Percentiles rank a stretch among this genome's conserved stretches.
Conservation (phyloP, 768 basidiomycete species). For the Macrolepiota albuminosa region DNA sequence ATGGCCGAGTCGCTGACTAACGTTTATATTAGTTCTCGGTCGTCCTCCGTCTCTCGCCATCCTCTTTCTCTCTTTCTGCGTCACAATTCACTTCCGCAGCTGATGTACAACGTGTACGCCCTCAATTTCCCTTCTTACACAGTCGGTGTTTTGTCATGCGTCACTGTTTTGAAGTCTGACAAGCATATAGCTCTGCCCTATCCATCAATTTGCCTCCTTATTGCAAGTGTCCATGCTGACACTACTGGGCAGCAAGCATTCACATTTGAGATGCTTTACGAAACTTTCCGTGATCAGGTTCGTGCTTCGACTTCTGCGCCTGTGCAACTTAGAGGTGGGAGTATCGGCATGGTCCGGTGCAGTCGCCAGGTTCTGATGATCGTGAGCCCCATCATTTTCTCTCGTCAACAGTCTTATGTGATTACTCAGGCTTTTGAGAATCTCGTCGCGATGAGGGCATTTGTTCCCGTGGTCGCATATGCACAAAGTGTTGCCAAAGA, state of each 20-base stretch:
- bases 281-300: conserved; percentile 71
- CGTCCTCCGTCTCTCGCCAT: conserved; percentile 41
- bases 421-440: conserved; percentile 68
- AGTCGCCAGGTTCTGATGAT: conserved; percentile 59
- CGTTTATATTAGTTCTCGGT: conserved; percentile 33
- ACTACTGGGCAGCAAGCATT: conserved; percentile 74
- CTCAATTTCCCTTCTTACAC: conserved; percentile 45
- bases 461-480: conserved; percentile 45
- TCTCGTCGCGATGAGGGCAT: conserved; percentile 52
- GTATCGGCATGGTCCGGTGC: conserved; percentile 70
- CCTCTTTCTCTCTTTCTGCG: conserved; percentile 49
- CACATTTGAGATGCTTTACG: conserved; percentile 90
- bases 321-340: conserved; percentile 67
- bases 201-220: conserved; percentile 75
- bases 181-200: conserved; percentile 59
- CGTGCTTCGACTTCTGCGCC: conserved; percentile 70
- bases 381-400: conserved; percentile 35
- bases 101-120: conserved; percentile 52
- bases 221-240: conserved; percentile 76
- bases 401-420: neutral
- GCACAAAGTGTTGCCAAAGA: conserved; percentile 52
- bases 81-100: conserved; percentile 38
- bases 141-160: conserved; percentile 32
- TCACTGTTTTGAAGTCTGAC: neutral
- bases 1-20: neutral